A percentile compares a stretch with the other conserved stretches of the same genome.
These are phyloP conservation scores for Eimeria acervulina DNA, from an alignment of 169 alveolate genomes.

Conservation along the genomic window DNA sequence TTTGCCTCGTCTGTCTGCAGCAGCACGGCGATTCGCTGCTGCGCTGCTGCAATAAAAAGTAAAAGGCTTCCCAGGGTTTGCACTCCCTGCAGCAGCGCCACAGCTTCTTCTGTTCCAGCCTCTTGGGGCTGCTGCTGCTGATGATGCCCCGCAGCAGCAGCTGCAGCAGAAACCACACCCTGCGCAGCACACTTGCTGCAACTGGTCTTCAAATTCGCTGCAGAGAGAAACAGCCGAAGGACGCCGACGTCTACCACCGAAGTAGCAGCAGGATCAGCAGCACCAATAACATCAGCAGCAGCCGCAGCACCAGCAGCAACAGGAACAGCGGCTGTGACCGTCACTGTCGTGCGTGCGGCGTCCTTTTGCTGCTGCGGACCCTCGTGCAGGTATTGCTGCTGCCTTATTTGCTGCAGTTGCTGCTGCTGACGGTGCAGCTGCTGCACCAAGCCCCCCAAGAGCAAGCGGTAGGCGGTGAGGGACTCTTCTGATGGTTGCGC, in stretches of 20 bases:
- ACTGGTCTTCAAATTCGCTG: neutral
- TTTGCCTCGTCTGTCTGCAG: neutral
- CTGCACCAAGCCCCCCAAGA: conserved; percentile 27
- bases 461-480: conserved; percentile 47
- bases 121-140: neutral
- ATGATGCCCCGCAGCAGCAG: conserved; percentile 39
- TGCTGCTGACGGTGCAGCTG: conserved; percentile 7
- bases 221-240: neutral
- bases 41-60: conserved; percentile 45
- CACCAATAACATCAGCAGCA: conserved; percentile 10
- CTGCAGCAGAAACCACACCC: neutral
- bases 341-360: neutral
- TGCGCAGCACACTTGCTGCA: conserved; percentile 7
- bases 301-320: conserved; percentile 2
- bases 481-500: conserved; percentile 1
- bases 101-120: neutral
- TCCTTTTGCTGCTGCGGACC: conserved; percentile 5
- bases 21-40: conserved; percentile 28
- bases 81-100: neutral
- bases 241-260: neutral
- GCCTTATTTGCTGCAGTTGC: neutral
- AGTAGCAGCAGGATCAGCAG: conserved; percentile 30
- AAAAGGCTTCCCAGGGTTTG: neutral
- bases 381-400: neutral
- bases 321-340: neutral